Percentiles rank a stretch among this genome's conserved stretches.
phyloP scores from a whole-genome alignment of 129 eudicot genomes.

The Kitagawia praeruptora region DNA sequence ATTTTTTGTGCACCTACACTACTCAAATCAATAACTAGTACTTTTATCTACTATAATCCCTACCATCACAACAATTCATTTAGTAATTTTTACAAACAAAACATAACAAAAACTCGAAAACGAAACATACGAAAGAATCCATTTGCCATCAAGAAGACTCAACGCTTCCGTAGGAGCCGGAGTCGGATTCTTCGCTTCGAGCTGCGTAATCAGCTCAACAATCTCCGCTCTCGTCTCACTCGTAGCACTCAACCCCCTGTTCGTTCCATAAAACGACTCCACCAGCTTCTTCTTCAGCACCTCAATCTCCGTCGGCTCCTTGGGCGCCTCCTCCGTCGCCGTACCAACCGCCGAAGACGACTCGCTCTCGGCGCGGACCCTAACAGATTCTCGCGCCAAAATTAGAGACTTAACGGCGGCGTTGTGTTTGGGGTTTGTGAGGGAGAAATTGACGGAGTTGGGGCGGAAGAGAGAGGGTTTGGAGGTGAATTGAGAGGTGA shows the following conservation, averaged over 20 bases:
- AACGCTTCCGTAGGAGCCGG: conserved; percentile 84
- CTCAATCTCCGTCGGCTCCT: conserved; percentile 47
- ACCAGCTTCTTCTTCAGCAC: conserved; percentile 66
- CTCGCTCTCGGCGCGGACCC: conserved; percentile 32
- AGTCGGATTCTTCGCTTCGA: conserved; percentile 79
- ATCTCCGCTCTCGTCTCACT: conserved; percentile 93
- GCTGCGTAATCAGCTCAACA: conserved; percentile 72
- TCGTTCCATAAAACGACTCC: conserved; percentile 71
- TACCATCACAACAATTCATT: too few species aligned
- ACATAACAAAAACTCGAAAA: too few species aligned
- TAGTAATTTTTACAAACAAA: too few species aligned
- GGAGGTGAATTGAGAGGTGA: conserved; percentile 12
- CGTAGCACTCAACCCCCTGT: conserved; percentile 67
- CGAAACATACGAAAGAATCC: conserved; percentile 77
- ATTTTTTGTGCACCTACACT: too few species aligned
- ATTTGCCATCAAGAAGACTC: conserved; percentile 72
- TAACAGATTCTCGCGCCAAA: conserved; percentile 10
- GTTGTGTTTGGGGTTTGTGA: background rate
- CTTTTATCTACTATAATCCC: too few species aligned
- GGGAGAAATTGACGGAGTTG: conserved; percentile 21
- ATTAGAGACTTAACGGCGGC: background rate
- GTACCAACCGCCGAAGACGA: conserved; percentile 21
- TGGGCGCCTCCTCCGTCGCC: conserved; percentile 38
- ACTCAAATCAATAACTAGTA: too few species aligned
- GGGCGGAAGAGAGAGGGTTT: conserved; percentile 11